These are phyloP conservation scores for Venturia pyrina DNA, from an alignment of 2,329 filamentous ascomycete genomes.

Conservation along the genomic window DNA sequence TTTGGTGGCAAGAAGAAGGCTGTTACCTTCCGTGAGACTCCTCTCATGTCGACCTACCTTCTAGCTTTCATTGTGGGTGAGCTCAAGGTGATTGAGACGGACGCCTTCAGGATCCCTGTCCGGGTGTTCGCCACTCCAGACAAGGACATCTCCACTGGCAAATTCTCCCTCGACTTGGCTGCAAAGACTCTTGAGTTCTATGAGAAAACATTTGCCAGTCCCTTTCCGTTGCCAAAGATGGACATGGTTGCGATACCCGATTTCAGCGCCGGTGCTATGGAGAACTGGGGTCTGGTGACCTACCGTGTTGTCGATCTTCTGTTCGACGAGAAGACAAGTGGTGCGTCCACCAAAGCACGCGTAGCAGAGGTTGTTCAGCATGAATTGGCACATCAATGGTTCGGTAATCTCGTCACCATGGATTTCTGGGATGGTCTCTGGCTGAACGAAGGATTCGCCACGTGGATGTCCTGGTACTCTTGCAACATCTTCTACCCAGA, in stretches of 20 bases:
- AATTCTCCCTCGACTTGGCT: conserved; percentile 81
- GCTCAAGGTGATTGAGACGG: conserved; percentile 87
- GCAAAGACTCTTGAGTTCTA: conserved; percentile 88
- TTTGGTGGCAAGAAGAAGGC: conserved; percentile 62
- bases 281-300: conserved; percentile 95
- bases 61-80: conserved; percentile 90
- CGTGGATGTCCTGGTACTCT: conserved; percentile 89
- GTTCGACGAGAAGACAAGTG: conserved; percentile 83
- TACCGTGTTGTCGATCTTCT: conserved; percentile 88
- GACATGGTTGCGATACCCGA: conserved; percentile 95
- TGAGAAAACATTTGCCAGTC: conserved; percentile 83
- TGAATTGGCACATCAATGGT: conserved; percentile 96
- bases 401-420: conserved; percentile 95
- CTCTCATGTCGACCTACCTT: conserved; percentile 92
- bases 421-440: conserved; percentile 97
- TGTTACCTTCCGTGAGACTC: conserved; percentile 85
- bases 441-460: conserved; percentile 90
- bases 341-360: conserved; percentile 80
- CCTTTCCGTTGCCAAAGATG: conserved; percentile 87
- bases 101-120: conserved; percentile 81
- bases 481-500: conserved; percentile 94
- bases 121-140: conserved; percentile 90
- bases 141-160: conserved; percentile 74
- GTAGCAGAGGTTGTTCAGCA: conserved; percentile 95
- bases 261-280: conserved; percentile 93